Evolutionary conservation across 2,329 filamentous ascomycete species (phyloP).

Genomic region (Teratosphaeria nubilosa): DNA sequence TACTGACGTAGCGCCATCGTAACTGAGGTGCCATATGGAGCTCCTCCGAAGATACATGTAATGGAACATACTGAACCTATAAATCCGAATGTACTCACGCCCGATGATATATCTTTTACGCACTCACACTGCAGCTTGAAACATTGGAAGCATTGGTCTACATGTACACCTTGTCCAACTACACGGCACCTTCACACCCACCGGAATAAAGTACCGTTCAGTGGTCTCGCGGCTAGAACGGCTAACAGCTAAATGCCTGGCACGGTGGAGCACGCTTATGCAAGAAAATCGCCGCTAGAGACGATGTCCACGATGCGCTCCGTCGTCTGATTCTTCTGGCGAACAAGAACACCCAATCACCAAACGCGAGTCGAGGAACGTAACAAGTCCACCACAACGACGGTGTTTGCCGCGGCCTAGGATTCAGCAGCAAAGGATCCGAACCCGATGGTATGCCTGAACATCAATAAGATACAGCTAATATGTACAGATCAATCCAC

Average conservation of each 20-base stretch:
- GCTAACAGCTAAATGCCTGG: background rate
- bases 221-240: background rate
- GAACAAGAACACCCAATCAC: background rate
- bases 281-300: background rate
- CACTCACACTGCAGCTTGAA: background rate
- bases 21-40: too few species aligned
- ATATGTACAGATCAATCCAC: background rate
- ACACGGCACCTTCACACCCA: background rate
- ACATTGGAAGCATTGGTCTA: background rate
- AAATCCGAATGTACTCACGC: background rate
- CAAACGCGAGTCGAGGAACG: background rate
- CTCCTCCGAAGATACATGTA: too few species aligned
- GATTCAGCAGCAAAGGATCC: background rate
- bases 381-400: background rate
- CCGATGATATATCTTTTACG: background rate
- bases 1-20: background rate
- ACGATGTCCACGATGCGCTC: background rate
- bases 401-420: too few species aligned
- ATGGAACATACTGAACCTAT: too few species aligned
- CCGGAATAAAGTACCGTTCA: background rate
- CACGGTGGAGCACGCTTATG: background rate
- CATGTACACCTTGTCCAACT: background rate
- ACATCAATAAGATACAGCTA: background rate
- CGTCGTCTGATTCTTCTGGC: background rate
- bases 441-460: background rate